Conservation (phyloP, 345 rosid species). For the Ceriops decandra region DNA sequence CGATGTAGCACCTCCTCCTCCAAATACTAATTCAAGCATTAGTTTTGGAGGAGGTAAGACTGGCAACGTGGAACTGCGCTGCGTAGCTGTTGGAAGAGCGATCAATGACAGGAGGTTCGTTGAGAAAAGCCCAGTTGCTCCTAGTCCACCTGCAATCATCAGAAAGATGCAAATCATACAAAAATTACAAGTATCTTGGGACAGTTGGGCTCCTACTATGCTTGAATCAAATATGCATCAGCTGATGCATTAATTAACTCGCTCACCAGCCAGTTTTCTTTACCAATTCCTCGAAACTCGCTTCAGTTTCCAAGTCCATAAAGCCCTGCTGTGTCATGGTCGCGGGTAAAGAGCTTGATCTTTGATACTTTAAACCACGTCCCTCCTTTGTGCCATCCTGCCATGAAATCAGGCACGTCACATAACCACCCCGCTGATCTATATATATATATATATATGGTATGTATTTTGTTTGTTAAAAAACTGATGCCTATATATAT, state of each 20-base stretch:
- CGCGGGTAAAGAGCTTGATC: constrained; percentile 39
- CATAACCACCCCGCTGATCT: too few species aligned
- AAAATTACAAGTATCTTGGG: too few species aligned
- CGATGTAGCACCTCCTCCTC: not conserved
- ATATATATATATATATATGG: too few species aligned
- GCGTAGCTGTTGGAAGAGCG: constrained; percentile 41
- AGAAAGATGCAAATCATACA: not conserved
- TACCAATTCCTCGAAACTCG: constrained; percentile 27
- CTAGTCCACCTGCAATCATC: constrained; percentile 61
- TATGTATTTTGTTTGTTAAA: too few species aligned
- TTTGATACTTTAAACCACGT: constrained; percentile 8
- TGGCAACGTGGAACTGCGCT: constrained; percentile 64
- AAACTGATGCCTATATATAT: too few species aligned
- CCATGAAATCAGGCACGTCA: not conserved
- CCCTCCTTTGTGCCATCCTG: constrained; percentile 11
- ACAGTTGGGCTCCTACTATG: not conserved
- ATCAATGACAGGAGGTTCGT: constrained; percentile 67
- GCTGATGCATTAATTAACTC: not conserved
- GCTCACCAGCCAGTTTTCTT: constrained; percentile 52
- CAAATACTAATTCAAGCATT: constrained; percentile 17
- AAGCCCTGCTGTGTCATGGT: constrained; percentile 9
- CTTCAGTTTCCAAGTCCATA: constrained; percentile 23
- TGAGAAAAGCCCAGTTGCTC: constrained; percentile 79
- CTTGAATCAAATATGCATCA: not conserved
- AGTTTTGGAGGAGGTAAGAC: constrained; percentile 16